Conservation (phyloP, 768 basidiomycete species). For the Xerocomus brunneocitrinus region DNA sequence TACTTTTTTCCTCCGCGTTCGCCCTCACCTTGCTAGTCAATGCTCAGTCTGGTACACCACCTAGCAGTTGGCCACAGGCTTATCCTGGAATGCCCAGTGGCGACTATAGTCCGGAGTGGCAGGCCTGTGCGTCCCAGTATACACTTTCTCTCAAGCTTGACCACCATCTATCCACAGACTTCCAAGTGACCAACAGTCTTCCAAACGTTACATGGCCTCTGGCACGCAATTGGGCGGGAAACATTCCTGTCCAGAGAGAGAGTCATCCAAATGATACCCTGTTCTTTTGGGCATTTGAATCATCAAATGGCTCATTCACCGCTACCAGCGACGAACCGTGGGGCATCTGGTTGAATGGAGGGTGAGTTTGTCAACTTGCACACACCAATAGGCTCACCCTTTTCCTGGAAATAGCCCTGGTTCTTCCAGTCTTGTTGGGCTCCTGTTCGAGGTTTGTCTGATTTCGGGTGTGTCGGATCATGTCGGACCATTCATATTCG, state of each 20-base stretch:
- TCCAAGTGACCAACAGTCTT: slow-evolving; percentile 49
- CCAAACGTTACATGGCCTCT: slow-evolving; percentile 58
- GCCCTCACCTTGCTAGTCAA: slow-evolving; percentile 6
- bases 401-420: slow-evolving; percentile 44
- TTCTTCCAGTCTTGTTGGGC: slow-evolving; percentile 62
- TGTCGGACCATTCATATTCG: not conserved
- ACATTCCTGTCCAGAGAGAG: slow-evolving; percentile 53
- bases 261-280: slow-evolving; percentile 52
- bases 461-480: not conserved
- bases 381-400: not conserved
- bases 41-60: slow-evolving; percentile 25
- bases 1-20: slow-evolving; percentile 1
- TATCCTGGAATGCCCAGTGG: slow-evolving; percentile 42
- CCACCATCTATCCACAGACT: slow-evolving; percentile 39
- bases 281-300: slow-evolving; percentile 38
- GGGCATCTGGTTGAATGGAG: slow-evolving; percentile 74
- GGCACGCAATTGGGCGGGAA: slow-evolving; percentile 58
- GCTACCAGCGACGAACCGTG: slow-evolving; percentile 47
- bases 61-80: slow-evolving; percentile 36
- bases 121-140: slow-evolving; percentile 44
- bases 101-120: slow-evolving; percentile 56
- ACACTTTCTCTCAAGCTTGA: not conserved
- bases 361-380: slow-evolving; percentile 34
- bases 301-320: slow-evolving; percentile 52
- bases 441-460: slow-evolving; percentile 55